Evolutionary conservation across 164 flowering plant genomes (phyloP), one percentile per base, ranked within the genome.

Genomic region (Warburgia ugandensis): DNA sequence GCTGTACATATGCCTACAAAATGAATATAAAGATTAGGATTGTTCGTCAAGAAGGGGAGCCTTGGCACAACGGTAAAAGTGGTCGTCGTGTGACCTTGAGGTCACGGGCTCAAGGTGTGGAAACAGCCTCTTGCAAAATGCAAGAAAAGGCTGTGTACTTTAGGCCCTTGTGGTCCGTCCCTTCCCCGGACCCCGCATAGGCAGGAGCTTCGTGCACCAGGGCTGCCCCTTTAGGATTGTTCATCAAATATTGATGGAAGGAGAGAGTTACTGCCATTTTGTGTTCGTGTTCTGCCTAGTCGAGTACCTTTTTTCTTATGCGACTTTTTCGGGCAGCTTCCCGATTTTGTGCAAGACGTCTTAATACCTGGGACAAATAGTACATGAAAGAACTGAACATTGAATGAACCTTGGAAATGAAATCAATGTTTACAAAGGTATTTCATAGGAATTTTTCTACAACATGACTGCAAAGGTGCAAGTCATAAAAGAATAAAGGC

Each of bases 241-340:
- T n/a, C n/a, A n/a, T n/a, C 10, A 41, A 12, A 11, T 16, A 48
- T 10, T 43, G 16, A 48, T 16, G 13, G 13, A 30, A n/a, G 50
- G 33, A 50, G 30, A 46, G 13, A 31, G 4, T 17, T 16, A 16
- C 21, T 1, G 31, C 54, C 25, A 38, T 20, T 44, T 51, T 37
- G 43, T 27, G 25, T 29, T 14, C 28, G 23, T 30, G 20, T 45
- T 9, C n/a, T 17, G 36, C 29, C 30, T 16, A 48, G 31, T n/a
- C n/a, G 49, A 27, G 11, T 59, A 87, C 99, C 88, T 92, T 92
- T 67, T 92, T 92, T 48, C 99, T 68, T 50, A 85, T 41, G n/a
- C 99, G 96, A 58, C 99, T 88, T 70, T 92, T 92, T 21, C 96
- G 88, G 45, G 99, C 99, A 68, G 99, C 99, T 73, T 88, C 99